These are phyloP conservation scores for Exophiala sideris DNA, from an alignment of 2,329 filamentous ascomycete genomes.

Conservation along the genomic window DNA sequence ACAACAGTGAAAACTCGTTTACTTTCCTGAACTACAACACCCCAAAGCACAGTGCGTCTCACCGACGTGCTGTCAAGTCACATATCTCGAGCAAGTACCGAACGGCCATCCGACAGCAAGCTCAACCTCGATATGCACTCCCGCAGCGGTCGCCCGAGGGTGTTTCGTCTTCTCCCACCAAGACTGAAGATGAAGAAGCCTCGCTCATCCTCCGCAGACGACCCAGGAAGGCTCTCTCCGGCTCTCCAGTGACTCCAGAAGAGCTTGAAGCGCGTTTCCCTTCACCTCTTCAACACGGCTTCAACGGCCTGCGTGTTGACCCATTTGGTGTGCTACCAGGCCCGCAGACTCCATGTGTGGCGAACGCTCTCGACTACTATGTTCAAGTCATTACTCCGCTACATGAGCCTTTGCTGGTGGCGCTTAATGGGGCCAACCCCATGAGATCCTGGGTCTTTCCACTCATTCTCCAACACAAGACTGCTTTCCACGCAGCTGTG, in stretches of 20 bases:
- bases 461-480: slow-evolving; percentile 10
- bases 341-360: slow-evolving; percentile 13
- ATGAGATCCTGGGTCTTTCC: slow-evolving; percentile 15
- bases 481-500: slow-evolving; percentile 15
- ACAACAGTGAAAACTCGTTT: slow-evolving; percentile 3
- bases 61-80: slow-evolving; percentile 16
- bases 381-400: slow-evolving; percentile 10
- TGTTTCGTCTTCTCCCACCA: background rate
- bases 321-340: slow-evolving; percentile 15
- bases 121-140: slow-evolving; percentile 18
- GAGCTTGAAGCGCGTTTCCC: background rate
- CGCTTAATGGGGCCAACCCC: slow-evolving; percentile 12
- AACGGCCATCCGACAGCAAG: slow-evolving; percentile 13
- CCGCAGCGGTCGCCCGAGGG: background rate
- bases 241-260: background rate
- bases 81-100: slow-evolving; percentile 22
- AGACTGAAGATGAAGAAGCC: background rate
- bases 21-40: slow-evolving; percentile 17
- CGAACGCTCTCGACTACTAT: slow-evolving; percentile 13
- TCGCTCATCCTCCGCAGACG: background rate
- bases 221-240: background rate
- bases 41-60: slow-evolving; percentile 13
- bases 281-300: slow-evolving; percentile 5
- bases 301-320: slow-evolving; percentile 7
- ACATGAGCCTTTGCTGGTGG: slow-evolving; percentile 12